phyloP scores from a whole-genome alignment of 2,329 filamentous ascomycete species.

The Dryadomyces quercus-mongolicae region DNA sequence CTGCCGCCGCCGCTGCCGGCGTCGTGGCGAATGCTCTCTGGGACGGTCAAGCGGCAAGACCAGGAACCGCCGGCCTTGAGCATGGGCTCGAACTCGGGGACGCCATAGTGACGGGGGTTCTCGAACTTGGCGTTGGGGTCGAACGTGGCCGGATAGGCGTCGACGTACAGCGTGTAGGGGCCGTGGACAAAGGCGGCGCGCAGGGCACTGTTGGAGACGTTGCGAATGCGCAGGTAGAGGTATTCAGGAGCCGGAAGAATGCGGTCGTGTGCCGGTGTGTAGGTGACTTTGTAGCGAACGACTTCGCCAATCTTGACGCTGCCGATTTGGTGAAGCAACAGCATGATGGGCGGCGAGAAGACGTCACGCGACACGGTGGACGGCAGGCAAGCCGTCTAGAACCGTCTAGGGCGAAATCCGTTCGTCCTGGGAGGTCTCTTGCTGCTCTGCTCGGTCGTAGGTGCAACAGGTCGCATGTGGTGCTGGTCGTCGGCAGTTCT shows the following conservation, averaged over 20 bases:
- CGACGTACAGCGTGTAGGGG: conserved; percentile 80
- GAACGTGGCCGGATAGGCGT: conserved; percentile 74
- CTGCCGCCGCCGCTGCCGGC: conserved; percentile 42
- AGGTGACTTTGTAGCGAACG: conserved; percentile 82
- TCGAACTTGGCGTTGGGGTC: conserved; percentile 70
- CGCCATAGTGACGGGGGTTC: conserved; percentile 56
- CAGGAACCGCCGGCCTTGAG: conserved; percentile 87
- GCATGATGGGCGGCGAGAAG: conserved; percentile 41
- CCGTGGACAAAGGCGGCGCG: conserved; percentile 94
- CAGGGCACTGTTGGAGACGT: conserved; percentile 79
- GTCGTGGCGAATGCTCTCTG: conserved; percentile 60
- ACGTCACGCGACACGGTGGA: too few species aligned
- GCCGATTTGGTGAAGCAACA: conserved; percentile 82
- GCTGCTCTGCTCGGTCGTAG: not conserved
- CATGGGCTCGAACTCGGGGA: conserved; percentile 90
- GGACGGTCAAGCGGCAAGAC: conserved; percentile 68
- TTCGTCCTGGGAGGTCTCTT: not conserved
- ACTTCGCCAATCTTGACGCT: conserved; percentile 91
- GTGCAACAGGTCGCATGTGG: too few species aligned
- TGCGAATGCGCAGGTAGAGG: conserved; percentile 79
- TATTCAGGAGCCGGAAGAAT: conserved; percentile 75
- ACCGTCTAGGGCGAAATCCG: too few species aligned
- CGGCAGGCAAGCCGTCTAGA: too few species aligned
- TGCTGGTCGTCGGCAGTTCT: too few species aligned
- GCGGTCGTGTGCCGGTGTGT: conserved; percentile 77